These are phyloP conservation scores for Ceratocystis albifundus DNA, from an alignment of 2,329 filamentous ascomycete genomes.

Conservation along the genomic window DNA sequence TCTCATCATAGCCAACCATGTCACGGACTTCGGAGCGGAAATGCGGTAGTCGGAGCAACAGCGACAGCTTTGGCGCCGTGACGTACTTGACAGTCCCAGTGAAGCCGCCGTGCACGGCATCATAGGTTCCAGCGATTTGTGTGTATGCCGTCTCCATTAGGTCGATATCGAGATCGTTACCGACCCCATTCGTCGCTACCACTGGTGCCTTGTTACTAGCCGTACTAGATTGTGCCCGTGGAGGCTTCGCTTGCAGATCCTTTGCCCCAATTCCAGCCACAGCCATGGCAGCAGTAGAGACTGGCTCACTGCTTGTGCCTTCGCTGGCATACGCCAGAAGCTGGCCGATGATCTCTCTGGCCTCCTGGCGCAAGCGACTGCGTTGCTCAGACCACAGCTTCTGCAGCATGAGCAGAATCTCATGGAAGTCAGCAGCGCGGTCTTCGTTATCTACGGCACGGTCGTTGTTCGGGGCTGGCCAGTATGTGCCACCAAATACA, in stretches of 20 bases:
- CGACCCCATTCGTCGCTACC: conserved; percentile 27
- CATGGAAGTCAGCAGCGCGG: conserved; percentile 65
- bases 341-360: conserved; percentile 68
- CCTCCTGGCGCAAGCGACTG: conserved; percentile 68
- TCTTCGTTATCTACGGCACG: conserved; percentile 33
- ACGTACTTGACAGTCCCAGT: conserved; percentile 75
- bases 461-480: conserved; percentile 59
- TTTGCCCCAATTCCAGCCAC: conserved; percentile 4
- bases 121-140: conserved; percentile 70
- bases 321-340: conserved; percentile 81
- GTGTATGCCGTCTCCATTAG: conserved; percentile 80
- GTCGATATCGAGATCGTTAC: conserved; percentile 74
- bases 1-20: conserved; percentile 76
- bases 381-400: conserved; percentile 73
- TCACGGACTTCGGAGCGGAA: conserved; percentile 65
- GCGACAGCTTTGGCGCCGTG: conserved; percentile 72
- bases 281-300: not conserved
- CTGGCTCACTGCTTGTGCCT: conserved; percentile 35
- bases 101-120: conserved; percentile 69
- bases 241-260: conserved; percentile 7
- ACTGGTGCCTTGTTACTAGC: conserved; percentile 6
- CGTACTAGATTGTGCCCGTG: not conserved
- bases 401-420: conserved; percentile 67
- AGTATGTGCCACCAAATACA: conserved; percentile 93
- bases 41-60: conserved; percentile 62